Base-by-base conservation (phyloP, 2,329 filamentous ascomycete genomes). In the Cladorrhinum sp. region DNA sequence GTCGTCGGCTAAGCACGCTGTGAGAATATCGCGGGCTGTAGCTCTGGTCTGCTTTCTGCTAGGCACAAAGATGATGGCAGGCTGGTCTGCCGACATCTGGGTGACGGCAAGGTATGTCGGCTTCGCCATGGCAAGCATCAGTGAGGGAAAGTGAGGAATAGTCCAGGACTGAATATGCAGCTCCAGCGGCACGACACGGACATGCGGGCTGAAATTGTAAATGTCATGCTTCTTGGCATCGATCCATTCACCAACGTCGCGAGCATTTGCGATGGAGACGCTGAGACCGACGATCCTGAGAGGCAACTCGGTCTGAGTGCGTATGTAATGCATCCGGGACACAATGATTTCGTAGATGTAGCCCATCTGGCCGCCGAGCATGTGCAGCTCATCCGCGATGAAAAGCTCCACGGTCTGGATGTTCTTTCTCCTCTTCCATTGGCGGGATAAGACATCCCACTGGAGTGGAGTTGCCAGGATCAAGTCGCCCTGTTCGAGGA, bases 71-170 rank as follows among this genome's bases (percentile, higher is more conserved):
- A 97, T 81, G 69, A 99, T 86, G 1, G 92, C 89, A 25, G 93
- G 93, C 76, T 96, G 95, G 65, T 96, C 88, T 0, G 91, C 80
- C 6, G 95, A 96, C 73, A 96, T 85, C 69, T 96, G 92, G 2
- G 92, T 85, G 66, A 99, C 91, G 2, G 93, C 90, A 62, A 91
- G 81, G 73, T 97, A 98, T 1, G 92, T 89, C 20, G 96, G 96
- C 74, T 96, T 93, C 16, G 93, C 92, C 95, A 99, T 99, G 13
- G 95, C 93, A 67, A 99, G 84, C 95, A 99, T 99, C 45, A 99
- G 83, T 10, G 95, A 98, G 3, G 95, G 96, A 78, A 96, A 97
- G 72, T 99, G 96, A 51, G 96, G 92, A 62, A 96, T 96, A 25
- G 88, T 91, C 77, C 95, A 99, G 1, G 93, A 93, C 75, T 99